Evolutionary conservation across 768 basidiomycete species (phyloP).

Genomic region (Naganishia friedmannii): DNA sequence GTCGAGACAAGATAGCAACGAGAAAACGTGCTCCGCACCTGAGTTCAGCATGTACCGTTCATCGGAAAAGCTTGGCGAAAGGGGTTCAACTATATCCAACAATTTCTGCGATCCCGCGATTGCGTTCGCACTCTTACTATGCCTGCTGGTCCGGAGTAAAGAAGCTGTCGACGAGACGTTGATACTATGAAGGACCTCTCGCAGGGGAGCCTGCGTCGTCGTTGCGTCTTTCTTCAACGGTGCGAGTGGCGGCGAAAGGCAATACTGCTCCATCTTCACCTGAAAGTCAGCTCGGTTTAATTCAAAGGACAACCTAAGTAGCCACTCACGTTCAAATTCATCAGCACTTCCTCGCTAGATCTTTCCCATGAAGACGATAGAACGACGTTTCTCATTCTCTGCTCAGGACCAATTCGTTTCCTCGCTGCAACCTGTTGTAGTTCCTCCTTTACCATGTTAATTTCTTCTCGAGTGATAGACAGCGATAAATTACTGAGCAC

Average conservation of each 20-base stretch:
- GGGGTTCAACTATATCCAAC: constrained; percentile 3
- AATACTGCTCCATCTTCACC: neutral
- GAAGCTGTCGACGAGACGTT: neutral
- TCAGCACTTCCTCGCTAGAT: neutral
- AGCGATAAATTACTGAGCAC: neutral
- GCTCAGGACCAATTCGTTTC: neutral
- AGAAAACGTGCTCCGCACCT: neutral
- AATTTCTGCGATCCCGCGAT: neutral
- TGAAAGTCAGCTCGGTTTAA: too few relatives aligned
- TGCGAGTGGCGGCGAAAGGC: neutral
- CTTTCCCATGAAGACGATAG: neutral
- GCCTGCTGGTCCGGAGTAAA: neutral
- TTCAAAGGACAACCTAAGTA: too few relatives aligned
- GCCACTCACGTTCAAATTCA: neutral
- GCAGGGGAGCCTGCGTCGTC: neutral
- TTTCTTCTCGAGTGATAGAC: neutral
- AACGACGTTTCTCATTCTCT: neutral
- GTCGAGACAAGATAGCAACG: neutral
- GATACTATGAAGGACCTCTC: neutral
- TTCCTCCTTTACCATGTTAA: neutral
- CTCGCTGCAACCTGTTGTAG: neutral
- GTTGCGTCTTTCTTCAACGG: neutral
- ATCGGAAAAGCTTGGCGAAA: neutral
- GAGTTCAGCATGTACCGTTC: neutral
- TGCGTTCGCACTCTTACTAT: neutral